These are phyloP conservation scores for Excoecaria cochinchinensis DNA, from an alignment of 345 rosid species.

Conservation along the genomic window DNA sequence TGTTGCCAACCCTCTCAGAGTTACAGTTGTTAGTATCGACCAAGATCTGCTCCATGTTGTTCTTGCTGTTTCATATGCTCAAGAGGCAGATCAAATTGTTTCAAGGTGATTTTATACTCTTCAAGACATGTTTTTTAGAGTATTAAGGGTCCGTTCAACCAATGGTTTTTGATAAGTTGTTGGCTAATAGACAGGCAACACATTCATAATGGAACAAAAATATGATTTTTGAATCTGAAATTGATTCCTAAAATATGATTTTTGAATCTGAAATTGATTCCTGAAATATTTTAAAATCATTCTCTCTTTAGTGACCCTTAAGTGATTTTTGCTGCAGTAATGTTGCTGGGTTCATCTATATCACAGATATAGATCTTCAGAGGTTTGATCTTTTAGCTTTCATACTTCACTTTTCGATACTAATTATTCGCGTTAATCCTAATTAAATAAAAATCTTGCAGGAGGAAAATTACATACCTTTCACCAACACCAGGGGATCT, in stretches of 20 bases:
- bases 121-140: not conserved
- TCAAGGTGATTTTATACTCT: slow-evolving; percentile 45
- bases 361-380: slow-evolving; percentile 65
- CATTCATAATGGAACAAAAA: not conserved
- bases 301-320: not conserved
- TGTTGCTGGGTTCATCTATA: slow-evolving; percentile 78
- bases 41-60: slow-evolving; percentile 65
- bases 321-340: slow-evolving; percentile 43
- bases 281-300: no score
- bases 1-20: slow-evolving; percentile 63
- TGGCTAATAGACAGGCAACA: not conserved
- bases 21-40: slow-evolving; percentile 56
- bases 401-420: not conserved
- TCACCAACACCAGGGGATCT: slow-evolving; percentile 68
- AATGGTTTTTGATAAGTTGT: not conserved
- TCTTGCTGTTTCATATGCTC: slow-evolving; percentile 87
- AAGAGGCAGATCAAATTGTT: slow-evolving; percentile 67
- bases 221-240: not conserved
- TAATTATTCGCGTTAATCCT: not conserved
- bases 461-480: slow-evolving; percentile 67
- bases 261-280: no score
- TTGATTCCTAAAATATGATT: no score
- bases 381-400: slow-evolving; percentile 34
- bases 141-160: not conserved
- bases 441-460: slow-evolving; percentile 22